These are phyloP conservation scores for Tephrocybe sp. DNA, from an alignment of 768 basidiomycete species.

Conservation along the genomic window DNA sequence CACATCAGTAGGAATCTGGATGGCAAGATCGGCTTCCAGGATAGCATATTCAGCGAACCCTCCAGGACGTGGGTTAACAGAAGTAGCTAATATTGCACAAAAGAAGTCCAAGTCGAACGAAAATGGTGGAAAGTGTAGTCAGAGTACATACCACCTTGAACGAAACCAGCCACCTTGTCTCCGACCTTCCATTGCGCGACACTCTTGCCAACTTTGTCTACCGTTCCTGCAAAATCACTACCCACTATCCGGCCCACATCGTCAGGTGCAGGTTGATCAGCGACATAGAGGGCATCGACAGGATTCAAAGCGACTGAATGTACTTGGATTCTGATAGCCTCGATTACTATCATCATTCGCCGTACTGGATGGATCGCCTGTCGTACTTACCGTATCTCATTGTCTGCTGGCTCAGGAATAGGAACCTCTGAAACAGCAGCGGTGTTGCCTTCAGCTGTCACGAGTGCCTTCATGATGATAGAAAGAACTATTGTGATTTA, in stretches of 20 bases:
- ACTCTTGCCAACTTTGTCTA: conserved; percentile 28
- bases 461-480: conserved; percentile 27
- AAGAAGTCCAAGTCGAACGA: too few species aligned
- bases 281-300: conserved; percentile 29
- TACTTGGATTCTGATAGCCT: conserved; percentile 23
- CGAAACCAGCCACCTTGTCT: conserved; percentile 30
- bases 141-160: conserved; percentile 34
- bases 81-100: conserved; percentile 33
- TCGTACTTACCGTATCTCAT: conserved; percentile 27
- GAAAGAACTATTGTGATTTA: too few species aligned
- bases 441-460: conserved; percentile 26
- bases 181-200: conserved; percentile 29
- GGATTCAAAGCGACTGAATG: conserved; percentile 32
- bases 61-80: conserved; percentile 28
- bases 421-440: conserved; percentile 24
- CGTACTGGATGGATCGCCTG: too few species aligned
- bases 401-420: conserved; percentile 24
- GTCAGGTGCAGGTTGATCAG: conserved; percentile 21
- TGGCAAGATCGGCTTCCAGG: conserved; percentile 30
- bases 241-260: conserved; percentile 31
- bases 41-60: conserved; percentile 34
- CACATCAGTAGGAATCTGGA: conserved; percentile 23
- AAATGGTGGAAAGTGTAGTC: too few species aligned
- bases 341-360: not conserved
- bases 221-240: conserved; percentile 32